These are phyloP conservation scores for Pleurotus sapidus DNA, from an alignment of 768 basidiomycete species.

Conservation along the genomic window DNA sequence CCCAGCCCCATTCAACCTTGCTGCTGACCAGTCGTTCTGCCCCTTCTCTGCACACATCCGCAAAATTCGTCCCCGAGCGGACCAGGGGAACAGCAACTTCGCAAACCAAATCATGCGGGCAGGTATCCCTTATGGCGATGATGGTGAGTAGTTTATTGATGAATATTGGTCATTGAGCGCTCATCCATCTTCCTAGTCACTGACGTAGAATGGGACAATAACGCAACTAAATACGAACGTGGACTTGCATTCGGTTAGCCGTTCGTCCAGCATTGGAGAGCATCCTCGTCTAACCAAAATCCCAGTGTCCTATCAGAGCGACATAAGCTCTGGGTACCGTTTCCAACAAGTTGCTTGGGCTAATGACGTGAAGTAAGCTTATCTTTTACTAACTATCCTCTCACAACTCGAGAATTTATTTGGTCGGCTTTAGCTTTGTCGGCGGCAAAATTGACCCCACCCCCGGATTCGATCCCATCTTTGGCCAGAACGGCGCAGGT, in stretches of 20 bases:
- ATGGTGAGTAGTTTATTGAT: slow-evolving; percentile 6
- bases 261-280: no score
- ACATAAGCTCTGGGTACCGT: slow-evolving; percentile 1
- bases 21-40: slow-evolving; percentile 15
- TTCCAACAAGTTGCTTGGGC: slow-evolving; percentile 5
- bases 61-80: slow-evolving; percentile 25
- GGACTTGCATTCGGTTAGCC: slow-evolving; percentile 1
- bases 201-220: background rate
- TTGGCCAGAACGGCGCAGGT: background rate
- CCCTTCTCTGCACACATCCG: slow-evolving; percentile 24
- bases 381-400: background rate
- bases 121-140: slow-evolving; percentile 31
- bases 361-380: background rate
- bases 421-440: background rate
- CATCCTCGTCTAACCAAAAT: background rate
- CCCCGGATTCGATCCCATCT: background rate
- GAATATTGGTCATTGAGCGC: background rate
- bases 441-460: background rate
- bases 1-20: background rate
- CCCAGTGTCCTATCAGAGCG: slow-evolving; percentile 2
- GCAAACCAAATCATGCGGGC: slow-evolving; percentile 24
- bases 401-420: background rate
- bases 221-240: background rate
- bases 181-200: background rate
- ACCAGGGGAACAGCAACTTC: slow-evolving; percentile 11